Base-by-base conservation (phyloP, 805 yeast species). In the Zygosaccharomyces siamensis region DNA sequence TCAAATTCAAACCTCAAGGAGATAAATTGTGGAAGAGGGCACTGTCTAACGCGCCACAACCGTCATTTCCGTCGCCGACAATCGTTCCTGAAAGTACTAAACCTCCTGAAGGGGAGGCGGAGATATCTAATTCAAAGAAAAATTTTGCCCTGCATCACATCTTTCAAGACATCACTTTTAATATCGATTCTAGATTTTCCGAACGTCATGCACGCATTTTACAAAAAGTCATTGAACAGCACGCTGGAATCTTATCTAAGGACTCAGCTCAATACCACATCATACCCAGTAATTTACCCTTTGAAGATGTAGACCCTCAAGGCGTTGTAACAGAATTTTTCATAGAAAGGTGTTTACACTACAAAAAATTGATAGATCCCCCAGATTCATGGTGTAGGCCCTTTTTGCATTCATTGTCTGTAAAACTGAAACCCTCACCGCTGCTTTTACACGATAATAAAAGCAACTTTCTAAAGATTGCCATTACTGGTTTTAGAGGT, bases 401-500 rank as follows among this genome's bases (percentile, higher is more conserved):
- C 1, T 70, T 77, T 56, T 52, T 49, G 23, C 43, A 66, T 39
- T 48, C 72, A 1, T 35, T 49, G 1, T 35, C 55, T 3, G 63
- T 66, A 50, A 53, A 65, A 39, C 47, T 65, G 45, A 49, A 56
- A 47, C 59, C 71, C 55, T 53, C 68, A 35, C 45, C 24, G 8
- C 33, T 43, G 2, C 39, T 63, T 16, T 27, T 55, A n/a, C 65
- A 60, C 41, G 39, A 47, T 18, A 37, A 47, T 21, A 11, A 45
- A 37, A 39, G 71, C 51, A 4, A 56, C 61, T 39, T 39, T 45
- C 20, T 64, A 55, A 44, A 53, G 67, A 45, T 84, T 3, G 74
- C 84, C 52, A 72, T 84, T 2, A 78, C 88, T 3, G 96, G 96
- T 3, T 88, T 84, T 62, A 75, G 81, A 18, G 95, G 95, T 0